A percentile compares a stretch with the other conserved stretches of the same genome.
phyloP scores from a whole-genome alignment of 2,329 filamentous ascomycete genomes.

The Fonsecaea nubica region DNA sequence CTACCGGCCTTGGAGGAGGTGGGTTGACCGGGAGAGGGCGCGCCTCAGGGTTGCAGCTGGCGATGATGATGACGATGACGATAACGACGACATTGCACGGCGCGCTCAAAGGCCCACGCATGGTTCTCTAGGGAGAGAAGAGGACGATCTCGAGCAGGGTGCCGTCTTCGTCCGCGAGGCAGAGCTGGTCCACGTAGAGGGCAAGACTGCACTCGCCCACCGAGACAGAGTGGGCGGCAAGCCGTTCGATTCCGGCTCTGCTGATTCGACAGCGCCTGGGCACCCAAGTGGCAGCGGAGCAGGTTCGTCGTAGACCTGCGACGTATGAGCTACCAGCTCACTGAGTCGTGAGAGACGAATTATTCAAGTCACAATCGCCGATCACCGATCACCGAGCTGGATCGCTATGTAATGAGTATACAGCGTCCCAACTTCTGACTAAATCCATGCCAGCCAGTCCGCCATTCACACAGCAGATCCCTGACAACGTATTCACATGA shows the following conservation, averaged over 20 bases:
- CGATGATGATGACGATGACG: neutral
- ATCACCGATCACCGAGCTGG: no score
- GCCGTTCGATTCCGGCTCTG: constrained; percentile 4
- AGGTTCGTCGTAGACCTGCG: neutral
- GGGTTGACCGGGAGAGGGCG: constrained; percentile 54
- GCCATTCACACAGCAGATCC: no score
- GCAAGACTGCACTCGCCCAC: constrained; percentile 2
- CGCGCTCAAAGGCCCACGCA: neutral
- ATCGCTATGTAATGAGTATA: no score
- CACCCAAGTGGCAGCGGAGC: neutral
- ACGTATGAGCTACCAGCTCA: no score
- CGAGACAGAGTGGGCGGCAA: constrained; percentile 11
- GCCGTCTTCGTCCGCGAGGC: constrained; percentile 18
- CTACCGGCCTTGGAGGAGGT: constrained; percentile 79
- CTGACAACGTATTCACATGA: no score
- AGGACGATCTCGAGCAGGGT: neutral
- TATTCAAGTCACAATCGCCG: no score
- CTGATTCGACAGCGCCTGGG: neutral
- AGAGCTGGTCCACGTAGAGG: constrained; percentile 19
- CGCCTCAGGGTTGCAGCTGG: constrained; percentile 12
- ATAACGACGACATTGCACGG: neutral
- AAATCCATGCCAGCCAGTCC: no score
- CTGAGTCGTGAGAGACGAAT: no score
- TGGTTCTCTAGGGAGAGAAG: neutral
- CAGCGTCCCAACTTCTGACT: no score